Base-by-base conservation (phyloP, 1,139 yeast genomes). In the Zygotorulaspora mrakii region DNA sequence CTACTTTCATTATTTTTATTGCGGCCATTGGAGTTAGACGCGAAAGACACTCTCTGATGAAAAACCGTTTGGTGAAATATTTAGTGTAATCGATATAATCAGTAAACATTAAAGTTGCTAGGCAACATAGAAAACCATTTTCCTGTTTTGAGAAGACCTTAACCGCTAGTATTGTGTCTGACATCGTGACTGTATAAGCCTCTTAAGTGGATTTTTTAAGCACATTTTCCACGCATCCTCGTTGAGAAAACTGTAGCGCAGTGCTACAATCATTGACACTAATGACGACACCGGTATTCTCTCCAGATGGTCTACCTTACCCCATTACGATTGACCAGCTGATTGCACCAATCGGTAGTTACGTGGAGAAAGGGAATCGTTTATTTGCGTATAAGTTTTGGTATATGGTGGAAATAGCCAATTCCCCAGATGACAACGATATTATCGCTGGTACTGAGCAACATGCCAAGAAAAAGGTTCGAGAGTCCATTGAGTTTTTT, bases 401-500 rank as follows among this genome's bases (percentile, higher is more conserved):
- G 64, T 55, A 57, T 36, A 43, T 59, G 43, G 62, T 57, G 16
- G 64, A 61, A 29, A 48, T 59, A 14, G 56, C 60, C 2, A 43
- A 43, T 23, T 53, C 57, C 7, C 55, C 55, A 4, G 57, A 50
- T 35, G 51, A 44, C 13, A 28, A 34, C 26, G 23, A 23, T 31
- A 21, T 30, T 28, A 21, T 22, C 21, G 21, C 17, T 14, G 37
- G 39, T 7, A 35, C 22, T 11, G 43, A 17, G n/a, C 43, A 27
- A 12, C 45, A 42, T 16, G 26, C 42, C 2, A 55, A 52, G 45
- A 54, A 53, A 31, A 38, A 35, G 14, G 50, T 56, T 3, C 47
- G 61, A 23, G 61, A 56, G 31, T 56, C 61, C 2, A 54, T 56
- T 11, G 61, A 56, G 35, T 53, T 50, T 3, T 88, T 79, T 58